Percentiles rank a stretch among this genome's conserved stretches.
These are phyloP conservation scores for Vigna mungo DNA, from an alignment of 306 rosid genomes.

Conservation along the genomic window DNA sequence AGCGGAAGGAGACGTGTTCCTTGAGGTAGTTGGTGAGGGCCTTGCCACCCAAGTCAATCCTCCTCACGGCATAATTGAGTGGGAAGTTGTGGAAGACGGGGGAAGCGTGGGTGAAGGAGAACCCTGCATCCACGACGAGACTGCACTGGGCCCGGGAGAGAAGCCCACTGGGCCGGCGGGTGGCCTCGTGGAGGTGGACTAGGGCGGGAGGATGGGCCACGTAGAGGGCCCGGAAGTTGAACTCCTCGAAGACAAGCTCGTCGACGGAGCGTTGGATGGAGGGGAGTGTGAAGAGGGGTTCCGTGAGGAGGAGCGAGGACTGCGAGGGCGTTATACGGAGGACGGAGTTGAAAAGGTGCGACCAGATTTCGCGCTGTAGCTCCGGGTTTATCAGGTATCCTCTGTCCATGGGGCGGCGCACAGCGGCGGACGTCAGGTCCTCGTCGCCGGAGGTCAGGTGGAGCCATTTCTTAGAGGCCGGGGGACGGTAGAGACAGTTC, in stretches of 20 bases:
- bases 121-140: conserved; percentile 91
- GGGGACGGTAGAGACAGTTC: conserved; percentile 77
- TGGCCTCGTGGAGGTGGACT: conserved; percentile 84
- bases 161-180: conserved; percentile 65
- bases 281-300: conserved; percentile 86
- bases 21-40: conserved; percentile 89
- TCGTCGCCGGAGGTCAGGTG: conserved; percentile 62
- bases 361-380: conserved; percentile 95
- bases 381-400: conserved; percentile 92
- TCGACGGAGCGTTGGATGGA: conserved; percentile 83
- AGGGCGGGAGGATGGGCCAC: conserved; percentile 79
- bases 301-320: conserved; percentile 82
- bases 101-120: conserved; percentile 87
- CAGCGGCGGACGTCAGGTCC: conserved; percentile 92
- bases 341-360: conserved; percentile 74
- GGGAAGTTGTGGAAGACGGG: conserved; percentile 92
- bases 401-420: conserved; percentile 91
- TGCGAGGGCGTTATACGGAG: conserved; percentile 68
- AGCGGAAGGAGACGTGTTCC: conserved; percentile 84
- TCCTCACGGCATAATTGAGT: conserved; percentile 71
- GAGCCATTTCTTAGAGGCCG: conserved; percentile 86
- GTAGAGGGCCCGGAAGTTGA: conserved; percentile 73
- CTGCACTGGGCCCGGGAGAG: conserved; percentile 81
- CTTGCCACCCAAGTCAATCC: conserved; percentile 91
- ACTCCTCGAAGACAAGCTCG: conserved; percentile 90